Evolutionary conservation across 179 eudicot species (phyloP).

Genomic region (Corrigiola litoralis): DNA sequence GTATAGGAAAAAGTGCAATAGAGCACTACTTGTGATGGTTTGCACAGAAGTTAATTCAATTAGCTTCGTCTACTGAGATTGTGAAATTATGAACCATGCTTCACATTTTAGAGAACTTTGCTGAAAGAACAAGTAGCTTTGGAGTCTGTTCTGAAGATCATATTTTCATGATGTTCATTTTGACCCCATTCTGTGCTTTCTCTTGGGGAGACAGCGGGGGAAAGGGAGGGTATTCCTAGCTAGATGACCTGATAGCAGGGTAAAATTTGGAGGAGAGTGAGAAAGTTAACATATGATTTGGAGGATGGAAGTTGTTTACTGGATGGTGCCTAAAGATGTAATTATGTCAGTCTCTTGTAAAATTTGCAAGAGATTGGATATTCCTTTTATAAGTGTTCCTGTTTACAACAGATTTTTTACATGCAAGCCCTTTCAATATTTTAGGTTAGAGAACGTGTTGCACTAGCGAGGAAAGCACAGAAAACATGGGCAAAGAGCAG

Average conservation of each 20-base stretch:
- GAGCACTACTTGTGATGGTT: too few species aligned
- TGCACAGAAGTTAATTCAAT: too few species aligned
- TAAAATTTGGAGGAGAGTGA: not conserved
- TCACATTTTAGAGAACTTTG: too few species aligned
- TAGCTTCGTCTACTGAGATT: too few species aligned
- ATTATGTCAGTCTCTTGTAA: not conserved
- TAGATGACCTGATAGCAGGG: not conserved
- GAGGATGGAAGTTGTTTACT: not conserved
- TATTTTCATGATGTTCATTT: too few species aligned
- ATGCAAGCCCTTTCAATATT: conserved; percentile 5
- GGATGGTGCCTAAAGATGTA: not conserved
- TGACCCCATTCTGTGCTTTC: not conserved
- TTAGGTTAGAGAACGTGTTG: conserved; percentile 89
- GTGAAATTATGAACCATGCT: too few species aligned
- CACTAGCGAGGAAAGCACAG: conserved; percentile 89
- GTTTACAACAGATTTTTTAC: not conserved
- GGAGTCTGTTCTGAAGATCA: too few species aligned
- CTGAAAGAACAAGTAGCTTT: too few species aligned
- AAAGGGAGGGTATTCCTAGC: not conserved
- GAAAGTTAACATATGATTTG: not conserved
- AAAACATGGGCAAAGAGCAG: conserved; percentile 80
- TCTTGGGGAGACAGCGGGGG: not conserved
- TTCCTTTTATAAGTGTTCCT: not conserved
- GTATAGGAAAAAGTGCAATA: too few species aligned
- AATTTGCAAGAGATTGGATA: not conserved